Conservation (phyloP, 73 alveolate genomes). For the Paramecium primaurelia region DNA sequence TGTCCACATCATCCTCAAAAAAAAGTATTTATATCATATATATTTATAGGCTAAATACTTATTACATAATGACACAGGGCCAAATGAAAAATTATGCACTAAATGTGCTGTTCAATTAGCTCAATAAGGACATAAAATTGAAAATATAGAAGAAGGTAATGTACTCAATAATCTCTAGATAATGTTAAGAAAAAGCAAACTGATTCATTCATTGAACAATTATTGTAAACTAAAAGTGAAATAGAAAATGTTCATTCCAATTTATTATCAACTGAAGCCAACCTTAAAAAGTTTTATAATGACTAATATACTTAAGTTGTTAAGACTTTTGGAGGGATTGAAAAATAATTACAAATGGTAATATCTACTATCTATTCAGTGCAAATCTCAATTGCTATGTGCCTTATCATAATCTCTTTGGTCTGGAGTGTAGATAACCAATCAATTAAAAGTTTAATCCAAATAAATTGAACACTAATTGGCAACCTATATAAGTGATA, state of each 20-base stretch:
- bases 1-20: conserved; percentile 49
- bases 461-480: conserved; percentile 33
- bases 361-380: neutral
- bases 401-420: neutral
- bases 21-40: neutral
- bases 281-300: neutral
- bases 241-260: neutral
- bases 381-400: neutral
- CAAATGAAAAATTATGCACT: neutral
- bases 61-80: neutral
- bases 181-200: conserved; percentile 2
- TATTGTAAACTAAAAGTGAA: neutral
- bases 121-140: conserved; percentile 12
- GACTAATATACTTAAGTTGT: conserved; percentile 38
- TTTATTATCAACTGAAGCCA: neutral
- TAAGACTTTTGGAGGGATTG: conserved; percentile 15
- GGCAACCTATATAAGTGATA: neutral
- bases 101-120: conserved; percentile 24
- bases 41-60: conserved; percentile 14
- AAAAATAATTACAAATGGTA: conserved; percentile 20
- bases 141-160: conserved; percentile 23
- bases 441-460: neutral
- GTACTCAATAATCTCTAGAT: neutral
- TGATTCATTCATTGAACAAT: conserved; percentile 2
- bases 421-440: neutral